Evolutionary conservation across 371 early-diverging fungal genomes (phyloP).

Genomic region (Funneliformis caledonium): DNA sequence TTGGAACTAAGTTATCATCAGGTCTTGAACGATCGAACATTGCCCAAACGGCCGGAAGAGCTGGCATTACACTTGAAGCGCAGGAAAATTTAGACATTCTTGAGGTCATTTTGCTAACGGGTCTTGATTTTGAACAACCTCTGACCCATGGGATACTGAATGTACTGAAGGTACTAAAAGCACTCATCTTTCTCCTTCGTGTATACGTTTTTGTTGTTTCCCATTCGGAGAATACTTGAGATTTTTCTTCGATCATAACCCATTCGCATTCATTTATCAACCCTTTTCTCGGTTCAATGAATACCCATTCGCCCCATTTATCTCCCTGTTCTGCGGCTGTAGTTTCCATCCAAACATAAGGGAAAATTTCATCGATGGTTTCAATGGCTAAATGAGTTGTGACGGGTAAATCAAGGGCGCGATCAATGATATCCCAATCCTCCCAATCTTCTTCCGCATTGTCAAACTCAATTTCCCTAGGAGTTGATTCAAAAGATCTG

Average conservation of each 20-base stretch:
- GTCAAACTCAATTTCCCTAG: neutral
- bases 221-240: conserved; percentile 32
- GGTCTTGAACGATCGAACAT: conserved; percentile 20
- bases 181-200: conserved; percentile 20
- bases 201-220: neutral
- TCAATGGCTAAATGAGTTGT: conserved; percentile 40
- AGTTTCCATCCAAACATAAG: conserved; percentile 41
- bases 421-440: conserved; percentile 35
- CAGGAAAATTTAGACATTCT: neutral
- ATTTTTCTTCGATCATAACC: conserved; percentile 39
- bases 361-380: conserved; percentile 39
- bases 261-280: conserved; percentile 39
- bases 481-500: conserved; percentile 11
- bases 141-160: conserved; percentile 31
- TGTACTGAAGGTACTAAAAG: conserved; percentile 6
- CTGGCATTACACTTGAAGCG: neutral
- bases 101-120: neutral
- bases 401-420: conserved; percentile 19
- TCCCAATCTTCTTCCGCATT: conserved; percentile 18
- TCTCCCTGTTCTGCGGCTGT: conserved; percentile 18
- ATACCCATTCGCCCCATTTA: conserved; percentile 40
- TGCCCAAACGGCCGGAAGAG: neutral
- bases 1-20: neutral
- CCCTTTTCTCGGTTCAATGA: conserved; percentile 39
- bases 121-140: conserved; percentile 15